Base-by-base conservation (phyloP, 2,329 filamentous ascomycete genomes). In the Aspergillus melleus region DNA sequence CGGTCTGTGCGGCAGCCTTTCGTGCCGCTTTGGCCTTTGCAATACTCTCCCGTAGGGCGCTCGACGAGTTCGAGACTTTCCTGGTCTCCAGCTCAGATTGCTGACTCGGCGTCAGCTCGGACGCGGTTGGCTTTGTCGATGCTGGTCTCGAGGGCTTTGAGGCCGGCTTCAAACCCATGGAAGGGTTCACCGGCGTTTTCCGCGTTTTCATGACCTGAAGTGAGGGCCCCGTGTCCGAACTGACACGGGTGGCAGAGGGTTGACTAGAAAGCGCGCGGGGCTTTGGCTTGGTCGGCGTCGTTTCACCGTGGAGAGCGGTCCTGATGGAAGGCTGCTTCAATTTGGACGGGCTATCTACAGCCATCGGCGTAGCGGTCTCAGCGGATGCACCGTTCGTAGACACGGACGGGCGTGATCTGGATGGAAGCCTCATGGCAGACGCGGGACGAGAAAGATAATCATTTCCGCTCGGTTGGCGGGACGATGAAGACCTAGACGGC, bases 11-110 rank as follows among this genome's bases (percentile, higher is more conserved):
- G 4, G 74, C 73, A 11, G 85, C 87, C 62, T 87, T 85, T 58
- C 86, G 89, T 2, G 92, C 90, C 2, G 92, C 92, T 72, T 94
- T 96, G 0, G 95, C 94, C 68, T 93, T 94, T 42, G 93, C 92
- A 63, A 98, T 97, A 56, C 95, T 93, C 54, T 97, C 92, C 36
- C 95, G 87, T 14, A 99, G 78, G 0, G 92, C 88, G 16, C 85
- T 81, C 0, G 94, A 97, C 0, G 92, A 92, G 68, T 90, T 95
- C 6, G 80, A 76, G 0, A 74, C 74, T 59, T 80, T 84, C 39
- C 75, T 72, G 14, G 75, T 70, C 59, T 79, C 76, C 22, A 55
- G 54, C 49, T 73, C 71, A 3, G 67, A 54, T 20, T 71, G 67
- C 29, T 70, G 64, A 51, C 74, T 72, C 11, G 66, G 64, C 1